These are phyloP conservation scores for Spinacia oleracea DNA, from an alignment of 179 eudicot species.

Conservation along the genomic window DNA sequence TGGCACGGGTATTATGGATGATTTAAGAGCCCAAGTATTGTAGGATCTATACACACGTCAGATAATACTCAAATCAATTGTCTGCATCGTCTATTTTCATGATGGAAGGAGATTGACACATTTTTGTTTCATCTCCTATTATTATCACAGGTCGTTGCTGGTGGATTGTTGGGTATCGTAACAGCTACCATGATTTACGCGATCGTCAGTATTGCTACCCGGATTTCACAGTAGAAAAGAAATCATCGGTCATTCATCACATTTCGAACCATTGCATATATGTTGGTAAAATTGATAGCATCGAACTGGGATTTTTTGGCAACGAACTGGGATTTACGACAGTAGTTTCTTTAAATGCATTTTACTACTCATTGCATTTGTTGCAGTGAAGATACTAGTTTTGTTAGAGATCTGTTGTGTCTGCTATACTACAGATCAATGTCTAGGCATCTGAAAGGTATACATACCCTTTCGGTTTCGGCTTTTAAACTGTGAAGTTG, in stretches of 20 bases:
- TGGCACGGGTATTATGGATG: neutral
- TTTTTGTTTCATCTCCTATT: neutral
- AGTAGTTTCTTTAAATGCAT: constrained; percentile 12
- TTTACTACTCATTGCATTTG: constrained; percentile 10
- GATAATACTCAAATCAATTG: neutral
- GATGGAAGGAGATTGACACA: neutral
- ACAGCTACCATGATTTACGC: constrained; percentile 57
- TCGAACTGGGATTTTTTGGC: neutral
- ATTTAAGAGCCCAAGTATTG: neutral
- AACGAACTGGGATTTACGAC: neutral
- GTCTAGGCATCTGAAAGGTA: constrained; percentile 8
- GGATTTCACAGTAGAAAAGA: constrained; percentile 16
- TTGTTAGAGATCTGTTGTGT: neutral
- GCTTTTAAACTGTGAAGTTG: neutral
- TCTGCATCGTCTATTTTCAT: neutral
- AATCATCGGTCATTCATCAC: constrained; percentile 5
- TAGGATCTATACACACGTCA: neutral
- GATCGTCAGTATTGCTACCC: constrained; percentile 31
- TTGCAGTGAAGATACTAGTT: neutral
- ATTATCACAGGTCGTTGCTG: constrained; percentile 70
- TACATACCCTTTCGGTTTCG: neutral
- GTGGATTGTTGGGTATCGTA: constrained; percentile 65
- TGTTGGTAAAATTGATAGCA: neutral
- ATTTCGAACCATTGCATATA: constrained; percentile 5
- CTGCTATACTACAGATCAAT: neutral